Evolutionary conservation across 345 rosid genomes (phyloP), one percentile per base, ranked within the genome.

Genomic region (Aethionema arabicum): DNA sequence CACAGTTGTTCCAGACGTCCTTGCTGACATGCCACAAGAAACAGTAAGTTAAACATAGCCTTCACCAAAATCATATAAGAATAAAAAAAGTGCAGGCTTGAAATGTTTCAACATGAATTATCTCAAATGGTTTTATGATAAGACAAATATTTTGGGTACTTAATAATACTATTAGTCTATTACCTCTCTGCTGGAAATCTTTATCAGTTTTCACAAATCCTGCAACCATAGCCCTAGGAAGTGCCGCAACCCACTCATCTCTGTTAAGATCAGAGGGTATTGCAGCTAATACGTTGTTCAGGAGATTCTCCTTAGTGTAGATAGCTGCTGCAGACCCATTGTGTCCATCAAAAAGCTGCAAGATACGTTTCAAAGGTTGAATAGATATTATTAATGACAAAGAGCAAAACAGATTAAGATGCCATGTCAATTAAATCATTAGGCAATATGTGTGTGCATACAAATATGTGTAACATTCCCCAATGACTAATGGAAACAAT

Each of bases 161-260:
- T n/a, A 15, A 36, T 60, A 42, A 48, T 12, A 11, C 11, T 6
- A 68, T 47, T 63, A 88, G 97, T 93, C 11, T 6, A 68, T 47
- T 63, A 88, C 99, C 95, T 81, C 65, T 82, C 74, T 70, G 72
- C 72, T 88, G 96, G 65, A 95, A 95, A 74, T 95, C 98, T 76
- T 95, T 95, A 74, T 95, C 99, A 5, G 97, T 95, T 83, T 95
- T 95, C 7, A 95, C 99, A 76, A 95, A 95, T 51, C 98, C 99
- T 7, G 97, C 96, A 62, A 95, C 99, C 79, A 88, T 71, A 58
- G 99, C 99, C 80, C 99, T 80, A 10, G 93, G 99, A 62, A 95
- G 79, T 36, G 96, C 96, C 2, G 95, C 85, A 62, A 80, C 77
- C 96, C 97, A 90, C 75, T 95, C 98, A 51, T 95, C 95, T 74